Evolutionary conservation across 257 asterid species (phyloP), one percentile per base, ranked within the genome.

Genomic region (Solanum bukasovii): DNA sequence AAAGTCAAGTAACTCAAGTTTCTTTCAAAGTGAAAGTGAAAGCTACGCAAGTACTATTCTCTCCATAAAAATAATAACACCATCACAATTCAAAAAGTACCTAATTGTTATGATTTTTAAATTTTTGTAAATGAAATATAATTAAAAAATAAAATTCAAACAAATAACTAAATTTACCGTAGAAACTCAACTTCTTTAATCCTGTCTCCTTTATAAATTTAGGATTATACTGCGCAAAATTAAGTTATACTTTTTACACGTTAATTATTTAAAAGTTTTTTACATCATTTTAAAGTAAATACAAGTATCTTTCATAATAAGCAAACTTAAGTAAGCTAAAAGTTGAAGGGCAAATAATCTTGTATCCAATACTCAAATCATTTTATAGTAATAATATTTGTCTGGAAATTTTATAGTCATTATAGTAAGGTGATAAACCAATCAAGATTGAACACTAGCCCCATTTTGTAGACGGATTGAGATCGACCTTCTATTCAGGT

Each of bases 401-500:
- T 59, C 67, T 20, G 5, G 10, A 59, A 59, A 3, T 21, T 59
- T 59, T 21, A 21, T 59, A 21, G n/a, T 56, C 68, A 21, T 21
- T 59, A 59, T 59, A 4, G 27, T 59, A 1, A 59, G 68, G 25
- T 59, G 67, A 56, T 56, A 56, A 56, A 18, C 10, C n/a, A 56
- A 56, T 7, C 65, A 56, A 56, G 9, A 44, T 0, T 52, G 9
- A 18, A 56, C n/a, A 56, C 4, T 56, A 56, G 9, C 4, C 20
- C 63, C n/a, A 18, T 52, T 6, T 20, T 1, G n/a, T 18, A 18
- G 63, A 52, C 4, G 0, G n/a, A 7, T 52, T 18, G n/a, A 6
- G n/a, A 52, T 0, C 4, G n/a, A 0, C 0, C 4, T 6, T 52
- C 4, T 52, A 18, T 52, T 7, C 63, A 1, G n/a, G 23, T 18